These are phyloP conservation scores for Nothomitra cinnamomea DNA, from an alignment of 2,329 filamentous ascomycete genomes.

Conservation along the genomic window DNA sequence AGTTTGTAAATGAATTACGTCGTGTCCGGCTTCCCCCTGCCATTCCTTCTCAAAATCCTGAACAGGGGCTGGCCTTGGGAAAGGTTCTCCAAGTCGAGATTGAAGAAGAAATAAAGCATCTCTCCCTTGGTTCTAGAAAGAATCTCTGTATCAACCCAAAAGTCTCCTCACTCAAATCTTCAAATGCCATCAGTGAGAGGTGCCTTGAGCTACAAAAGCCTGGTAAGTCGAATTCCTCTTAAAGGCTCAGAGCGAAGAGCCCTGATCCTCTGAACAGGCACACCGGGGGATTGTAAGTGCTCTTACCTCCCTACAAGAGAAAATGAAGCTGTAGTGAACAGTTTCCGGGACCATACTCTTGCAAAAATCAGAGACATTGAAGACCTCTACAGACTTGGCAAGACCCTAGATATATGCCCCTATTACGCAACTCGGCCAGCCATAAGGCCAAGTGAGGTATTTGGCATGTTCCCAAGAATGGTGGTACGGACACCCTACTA, in stretches of 20 bases:
- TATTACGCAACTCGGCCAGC: constrained; percentile 89
- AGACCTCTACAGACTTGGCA: constrained; percentile 65
- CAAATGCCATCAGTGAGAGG: constrained; percentile 79
- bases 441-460: constrained; percentile 59
- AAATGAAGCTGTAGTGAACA: constrained; percentile 50
- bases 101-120: constrained; percentile 53
- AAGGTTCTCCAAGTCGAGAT: constrained; percentile 14
- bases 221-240: constrained; percentile 18
- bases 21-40: constrained; percentile 64
- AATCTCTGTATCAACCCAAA: constrained; percentile 78
- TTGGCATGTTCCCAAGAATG: constrained; percentile 7
- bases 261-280: constrained; percentile 16
- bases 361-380: constrained; percentile 87
- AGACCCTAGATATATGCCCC: constrained; percentile 66
- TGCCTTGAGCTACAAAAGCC: constrained; percentile 82
- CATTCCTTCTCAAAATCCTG: constrained; percentile 22
- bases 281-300: constrained; percentile 50
- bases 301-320: constrained; percentile 64
- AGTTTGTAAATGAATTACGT: constrained; percentile 70
- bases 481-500: background rate
- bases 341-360: constrained; percentile 72
- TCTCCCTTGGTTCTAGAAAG: constrained; percentile 74
- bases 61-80: constrained; percentile 5
- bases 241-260: background rate
- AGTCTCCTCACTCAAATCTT: constrained; percentile 50